A percentile compares a stretch with the other conserved stretches of the same genome.
phyloP scores from a whole-genome alignment of 257 asterid species.

The Scutellaria barbata region DNA sequence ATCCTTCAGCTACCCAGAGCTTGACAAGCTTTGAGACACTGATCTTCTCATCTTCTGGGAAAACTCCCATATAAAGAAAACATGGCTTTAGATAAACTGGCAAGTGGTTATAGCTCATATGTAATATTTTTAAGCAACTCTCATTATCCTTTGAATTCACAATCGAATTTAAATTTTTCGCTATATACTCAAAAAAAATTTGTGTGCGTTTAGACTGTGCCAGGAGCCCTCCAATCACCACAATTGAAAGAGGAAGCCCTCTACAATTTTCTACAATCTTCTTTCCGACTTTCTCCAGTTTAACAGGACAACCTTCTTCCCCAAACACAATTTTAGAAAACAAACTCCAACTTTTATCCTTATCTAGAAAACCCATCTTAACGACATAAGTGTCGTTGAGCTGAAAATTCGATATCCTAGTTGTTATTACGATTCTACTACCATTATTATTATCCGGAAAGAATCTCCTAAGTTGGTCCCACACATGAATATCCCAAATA shows the following conservation, averaged over 20 bases:
- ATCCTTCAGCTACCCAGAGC: slow-evolving; percentile 30
- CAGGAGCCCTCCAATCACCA: slow-evolving; percentile 15
- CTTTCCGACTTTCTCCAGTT: neutral
- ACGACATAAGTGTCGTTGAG: too few species aligned
- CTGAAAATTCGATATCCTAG: too few species aligned
- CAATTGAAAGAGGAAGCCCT: slow-evolving; percentile 29
- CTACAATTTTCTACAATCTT: neutral
- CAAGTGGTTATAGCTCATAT: slow-evolving; percentile 19
- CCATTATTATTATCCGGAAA: too few species aligned
- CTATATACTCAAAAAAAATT: neutral
- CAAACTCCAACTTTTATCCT: too few species aligned
- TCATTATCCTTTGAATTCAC: neutral
- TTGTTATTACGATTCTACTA: too few species aligned
- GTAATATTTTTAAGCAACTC: neutral
- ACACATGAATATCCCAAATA: too few species aligned
- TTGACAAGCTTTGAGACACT: neutral
- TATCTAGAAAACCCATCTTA: too few species aligned
- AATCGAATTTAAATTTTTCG: neutral
- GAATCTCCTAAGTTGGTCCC: too few species aligned
- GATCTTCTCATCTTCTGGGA: neutral
- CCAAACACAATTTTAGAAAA: too few species aligned
- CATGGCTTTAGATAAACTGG: slow-evolving; percentile 24
- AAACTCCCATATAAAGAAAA: slow-evolving; percentile 27
- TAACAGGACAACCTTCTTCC: slow-evolving; percentile 3
- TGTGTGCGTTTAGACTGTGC: neutral